phyloP scores from a whole-genome alignment of 106 monocot species.

The Vanilla planifolia region DNA sequence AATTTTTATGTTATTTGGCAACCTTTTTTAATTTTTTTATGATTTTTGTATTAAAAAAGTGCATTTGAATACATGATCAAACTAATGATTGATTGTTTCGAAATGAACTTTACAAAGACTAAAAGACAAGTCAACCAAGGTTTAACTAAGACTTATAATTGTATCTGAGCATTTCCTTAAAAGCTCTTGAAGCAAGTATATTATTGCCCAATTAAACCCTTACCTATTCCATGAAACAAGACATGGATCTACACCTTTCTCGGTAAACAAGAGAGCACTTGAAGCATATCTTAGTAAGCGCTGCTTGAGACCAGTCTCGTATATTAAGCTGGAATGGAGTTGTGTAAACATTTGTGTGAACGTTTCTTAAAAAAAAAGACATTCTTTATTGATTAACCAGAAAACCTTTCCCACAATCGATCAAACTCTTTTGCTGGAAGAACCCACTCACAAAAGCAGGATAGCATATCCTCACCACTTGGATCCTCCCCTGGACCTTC shows the following conservation, averaged over 20 bases:
- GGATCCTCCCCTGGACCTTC: constrained; percentile 95
- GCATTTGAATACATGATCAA: too few relatives aligned
- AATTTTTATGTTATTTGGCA: too few relatives aligned
- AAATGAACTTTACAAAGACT: too few relatives aligned
- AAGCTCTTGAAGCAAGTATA: not conserved
- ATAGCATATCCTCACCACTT: constrained; percentile 78
- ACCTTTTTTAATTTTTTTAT: too few relatives aligned
- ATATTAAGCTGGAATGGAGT: constrained; percentile 69
- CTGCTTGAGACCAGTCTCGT: constrained; percentile 91
- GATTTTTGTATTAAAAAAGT: too few relatives aligned
- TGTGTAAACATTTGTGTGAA: not conserved
- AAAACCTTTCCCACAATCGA: constrained; percentile 97
- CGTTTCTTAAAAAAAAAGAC: not conserved
- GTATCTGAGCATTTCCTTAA: not conserved
- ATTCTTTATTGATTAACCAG: not conserved
- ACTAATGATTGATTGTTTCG: too few relatives aligned
- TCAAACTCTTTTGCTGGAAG: constrained; percentile 91
- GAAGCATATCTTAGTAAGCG: constrained; percentile 93
- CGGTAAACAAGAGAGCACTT: constrained; percentile 93
- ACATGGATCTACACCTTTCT: constrained; percentile 82
- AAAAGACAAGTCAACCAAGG: too few relatives aligned
- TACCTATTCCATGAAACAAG: constrained; percentile 99
- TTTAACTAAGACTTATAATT: too few relatives aligned
- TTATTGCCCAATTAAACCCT: not conserved
- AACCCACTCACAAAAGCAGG: constrained; percentile 92